A percentile compares a stretch with the other conserved stretches of the same genome.
Evolutionary conservation across 2,329 filamentous ascomycete genomes (phyloP).

Genomic region (Apiospora marii): DNA sequence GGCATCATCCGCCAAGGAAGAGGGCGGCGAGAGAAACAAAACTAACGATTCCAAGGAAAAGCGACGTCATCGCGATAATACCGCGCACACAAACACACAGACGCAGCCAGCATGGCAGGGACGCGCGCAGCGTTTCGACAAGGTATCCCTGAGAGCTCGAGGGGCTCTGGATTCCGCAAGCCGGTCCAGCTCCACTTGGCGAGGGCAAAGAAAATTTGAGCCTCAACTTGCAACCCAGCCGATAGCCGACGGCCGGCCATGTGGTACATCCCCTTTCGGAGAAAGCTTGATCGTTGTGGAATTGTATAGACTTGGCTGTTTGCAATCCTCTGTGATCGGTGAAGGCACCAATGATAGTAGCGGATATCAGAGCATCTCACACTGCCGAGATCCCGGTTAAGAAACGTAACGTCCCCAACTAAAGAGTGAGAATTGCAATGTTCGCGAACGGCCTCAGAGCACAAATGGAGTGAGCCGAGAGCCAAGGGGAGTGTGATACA

Average conservation of each 20-base stretch:
- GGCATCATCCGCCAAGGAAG: conserved; percentile 2
- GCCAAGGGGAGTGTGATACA: not conserved
- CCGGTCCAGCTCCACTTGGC: not conserved
- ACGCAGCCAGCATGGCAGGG: conserved; percentile 8
- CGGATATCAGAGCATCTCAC: not conserved
- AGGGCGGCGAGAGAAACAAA: not conserved
- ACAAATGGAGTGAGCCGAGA: not conserved
- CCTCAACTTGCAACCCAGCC: conserved; percentile 5
- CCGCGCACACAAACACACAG: not conserved
- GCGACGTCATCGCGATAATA: conserved; percentile 1
- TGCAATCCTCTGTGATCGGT: not conserved
- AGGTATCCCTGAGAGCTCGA: conserved; percentile 10
- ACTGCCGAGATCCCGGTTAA: not conserved
- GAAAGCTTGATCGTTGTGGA: conserved; percentile 1
- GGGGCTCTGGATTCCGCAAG: not conserved
- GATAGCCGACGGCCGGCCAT: not conserved
- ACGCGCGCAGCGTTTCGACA: conserved; percentile 11
- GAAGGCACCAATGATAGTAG: not conserved
- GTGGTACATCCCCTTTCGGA: not conserved
- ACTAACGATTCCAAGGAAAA: not conserved
- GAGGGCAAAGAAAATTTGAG: conserved; percentile 19
- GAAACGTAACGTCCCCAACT: not conserved
- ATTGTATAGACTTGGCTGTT: not conserved
- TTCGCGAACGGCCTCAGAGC: not conserved
- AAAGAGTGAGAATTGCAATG: not conserved